Percentiles rank a stretch among this genome's conserved stretches.
These are phyloP conservation scores for Chrysoporthe puriensis DNA, from an alignment of 2,329 filamentous ascomycete genomes.

Conservation along the genomic window DNA sequence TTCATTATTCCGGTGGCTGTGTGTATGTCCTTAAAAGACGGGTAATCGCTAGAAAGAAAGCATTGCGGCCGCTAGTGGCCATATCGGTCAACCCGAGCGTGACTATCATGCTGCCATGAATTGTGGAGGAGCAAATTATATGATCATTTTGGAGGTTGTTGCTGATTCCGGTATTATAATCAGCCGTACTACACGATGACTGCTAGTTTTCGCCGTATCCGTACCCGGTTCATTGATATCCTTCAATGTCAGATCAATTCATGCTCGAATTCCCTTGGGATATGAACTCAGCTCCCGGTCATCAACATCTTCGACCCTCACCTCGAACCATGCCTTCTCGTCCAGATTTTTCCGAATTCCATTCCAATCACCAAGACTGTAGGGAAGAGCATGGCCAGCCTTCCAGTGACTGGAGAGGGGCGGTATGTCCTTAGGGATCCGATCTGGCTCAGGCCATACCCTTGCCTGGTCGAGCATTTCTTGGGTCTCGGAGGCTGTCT, in stretches of 20 bases:
- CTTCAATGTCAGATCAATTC: not conserved
- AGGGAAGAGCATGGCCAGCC: conserved; percentile 26
- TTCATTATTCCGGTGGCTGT: no score
- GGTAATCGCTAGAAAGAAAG: no score
- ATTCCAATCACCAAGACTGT: conserved; percentile 24
- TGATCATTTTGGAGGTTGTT: no score
- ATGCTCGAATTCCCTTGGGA: conserved; percentile 17
- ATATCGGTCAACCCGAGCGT: no score
- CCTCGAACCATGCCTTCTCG: conserved; percentile 26
- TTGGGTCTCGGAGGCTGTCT: not conserved
- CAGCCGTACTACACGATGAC: no score
- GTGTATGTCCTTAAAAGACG: no score
- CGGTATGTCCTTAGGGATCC: conserved; percentile 14
- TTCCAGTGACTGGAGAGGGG: conserved; percentile 24
- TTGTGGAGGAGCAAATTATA: no score
- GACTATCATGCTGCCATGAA: no score
- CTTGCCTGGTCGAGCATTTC: not conserved
- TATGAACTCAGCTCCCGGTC: conserved; percentile 11
- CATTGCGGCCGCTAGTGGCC: no score
- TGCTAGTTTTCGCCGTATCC: no score
- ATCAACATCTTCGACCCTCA: conserved; percentile 17
- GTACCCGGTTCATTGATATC: not conserved
- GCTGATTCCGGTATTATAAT: no score
- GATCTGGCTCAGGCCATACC: not conserved
- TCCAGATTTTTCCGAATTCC: conserved; percentile 17